Percentiles rank a stretch among this genome's conserved stretches.
Evolutionary conservation across 768 basidiomycete genomes (phyloP).

Genomic region (Chiua virens): DNA sequence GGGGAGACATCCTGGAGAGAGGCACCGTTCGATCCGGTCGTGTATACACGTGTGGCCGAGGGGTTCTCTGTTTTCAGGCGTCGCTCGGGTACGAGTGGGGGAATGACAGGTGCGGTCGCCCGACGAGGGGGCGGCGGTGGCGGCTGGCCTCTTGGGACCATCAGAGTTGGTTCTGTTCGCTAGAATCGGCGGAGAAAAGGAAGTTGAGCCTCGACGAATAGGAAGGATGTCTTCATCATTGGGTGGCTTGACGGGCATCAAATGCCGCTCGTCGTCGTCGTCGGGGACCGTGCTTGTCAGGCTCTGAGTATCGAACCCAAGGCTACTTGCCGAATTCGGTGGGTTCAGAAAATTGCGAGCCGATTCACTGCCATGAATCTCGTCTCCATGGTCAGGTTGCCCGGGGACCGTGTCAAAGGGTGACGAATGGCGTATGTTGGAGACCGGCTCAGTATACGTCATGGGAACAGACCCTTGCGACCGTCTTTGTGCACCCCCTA

Average conservation of each 20-base stretch:
- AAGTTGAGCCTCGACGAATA: slow-evolving; percentile 10
- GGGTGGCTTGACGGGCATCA: slow-evolving; percentile 29
- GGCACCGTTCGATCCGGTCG: slow-evolving; percentile 30
- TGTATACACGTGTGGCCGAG: slow-evolving; percentile 20
- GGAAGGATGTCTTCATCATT: slow-evolving; percentile 25
- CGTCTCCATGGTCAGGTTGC: slow-evolving; percentile 10
- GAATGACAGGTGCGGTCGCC: slow-evolving; percentile 26
- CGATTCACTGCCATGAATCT: slow-evolving; percentile 26
- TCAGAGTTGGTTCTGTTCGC: slow-evolving; percentile 27
- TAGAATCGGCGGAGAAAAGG: slow-evolving; percentile 16
- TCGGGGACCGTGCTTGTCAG: slow-evolving; percentile 43
- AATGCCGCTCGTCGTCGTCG: slow-evolving; percentile 44
- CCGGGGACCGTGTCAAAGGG: slow-evolving; percentile 33
- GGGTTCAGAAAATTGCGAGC: slow-evolving; percentile 20
- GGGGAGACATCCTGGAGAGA: slow-evolving; percentile 52
- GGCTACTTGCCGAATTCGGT: slow-evolving; percentile 21
- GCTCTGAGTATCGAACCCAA: slow-evolving; percentile 37
- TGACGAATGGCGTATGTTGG: slow-evolving; percentile 23
- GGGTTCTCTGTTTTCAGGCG: slow-evolving; percentile 14
- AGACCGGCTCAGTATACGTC: slow-evolving; percentile 59
- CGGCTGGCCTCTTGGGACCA: slow-evolving; percentile 41
- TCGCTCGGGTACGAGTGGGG: slow-evolving; percentile 53
- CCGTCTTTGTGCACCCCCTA: slow-evolving; percentile 70
- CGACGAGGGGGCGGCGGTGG: slow-evolving; percentile 70
- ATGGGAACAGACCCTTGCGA: slow-evolving; percentile 75